Conservation (phyloP, 2,329 filamentous ascomycete species). For the Penicillium sp. region DNA sequence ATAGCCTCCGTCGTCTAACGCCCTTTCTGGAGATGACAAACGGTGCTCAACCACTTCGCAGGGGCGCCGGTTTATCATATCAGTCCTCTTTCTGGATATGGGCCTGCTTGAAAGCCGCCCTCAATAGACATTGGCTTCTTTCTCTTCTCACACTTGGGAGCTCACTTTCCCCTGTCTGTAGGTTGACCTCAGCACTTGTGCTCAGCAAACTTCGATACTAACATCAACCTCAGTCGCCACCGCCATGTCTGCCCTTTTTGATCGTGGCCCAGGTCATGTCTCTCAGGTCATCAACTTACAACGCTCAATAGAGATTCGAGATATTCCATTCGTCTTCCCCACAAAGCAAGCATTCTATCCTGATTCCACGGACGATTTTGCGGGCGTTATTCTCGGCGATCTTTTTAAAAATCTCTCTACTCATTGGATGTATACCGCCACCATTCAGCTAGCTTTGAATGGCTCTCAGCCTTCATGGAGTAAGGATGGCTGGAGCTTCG, state of each 20-base stretch:
- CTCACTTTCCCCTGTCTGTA: conserved; percentile 15
- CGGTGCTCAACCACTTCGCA: background rate
- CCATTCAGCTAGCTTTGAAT: conserved; percentile 15
- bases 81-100: conserved; percentile 17
- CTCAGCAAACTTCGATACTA: background rate
- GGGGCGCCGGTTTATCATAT: conserved; percentile 13
- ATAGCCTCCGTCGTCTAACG: conserved; percentile 14
- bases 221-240: conserved; percentile 11
- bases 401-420: conserved; percentile 15
- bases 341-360: conserved; percentile 6
- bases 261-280: conserved; percentile 11
- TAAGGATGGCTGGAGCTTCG: conserved; percentile 21
- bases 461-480: conserved; percentile 19
- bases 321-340: conserved; percentile 12
- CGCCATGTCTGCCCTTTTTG: conserved; percentile 18
- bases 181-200: background rate
- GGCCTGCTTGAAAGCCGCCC: conserved; percentile 10
- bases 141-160: conserved; percentile 9
- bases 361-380: conserved; percentile 3
- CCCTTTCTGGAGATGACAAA: conserved; percentile 15
- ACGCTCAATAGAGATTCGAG: conserved; percentile 11
- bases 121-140: conserved; percentile 18
- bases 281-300: conserved; percentile 6
- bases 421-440: conserved; percentile 19
- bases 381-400: conserved; percentile 3